Evolutionary conservation across 345 rosid genomes (phyloP).

Genomic region (Eucalyptus shirleyi): DNA sequence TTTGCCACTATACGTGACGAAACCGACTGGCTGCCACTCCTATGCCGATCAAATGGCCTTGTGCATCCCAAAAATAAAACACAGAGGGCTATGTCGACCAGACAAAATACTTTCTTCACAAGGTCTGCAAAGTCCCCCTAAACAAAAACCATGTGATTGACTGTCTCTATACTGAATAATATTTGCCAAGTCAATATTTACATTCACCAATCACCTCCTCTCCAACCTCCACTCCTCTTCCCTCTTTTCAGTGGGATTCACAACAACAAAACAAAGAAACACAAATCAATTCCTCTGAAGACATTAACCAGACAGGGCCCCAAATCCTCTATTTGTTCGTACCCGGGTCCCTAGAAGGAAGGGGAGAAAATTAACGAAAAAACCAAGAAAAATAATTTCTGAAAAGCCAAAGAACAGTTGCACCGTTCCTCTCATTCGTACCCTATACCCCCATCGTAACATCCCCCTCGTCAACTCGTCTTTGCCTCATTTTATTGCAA

Average conservation of each 20-base stretch:
- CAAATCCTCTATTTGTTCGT: not conserved
- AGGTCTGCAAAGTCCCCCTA: not conserved
- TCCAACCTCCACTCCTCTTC: not conserved
- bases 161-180: not conserved
- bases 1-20: not conserved
- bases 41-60: not conserved
- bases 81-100: not conserved
- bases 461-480: constrained; percentile 4
- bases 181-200: constrained; percentile 3
- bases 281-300: not conserved
- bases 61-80: not conserved
- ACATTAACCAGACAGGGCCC: not conserved
- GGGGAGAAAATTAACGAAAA: not conserved
- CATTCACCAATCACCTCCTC: not conserved
- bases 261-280: not conserved
- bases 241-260: not conserved
- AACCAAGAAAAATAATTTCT: not conserved
- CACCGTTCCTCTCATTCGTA: not conserved
- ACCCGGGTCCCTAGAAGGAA: not conserved
- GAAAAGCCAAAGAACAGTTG: not conserved
- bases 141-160: not conserved
- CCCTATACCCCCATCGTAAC: not conserved
- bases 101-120: not conserved
- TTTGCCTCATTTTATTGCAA: constrained; percentile 19
- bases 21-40: not conserved